Percentiles rank a stretch among this genome's conserved stretches.
Conservation (phyloP, 352 stramenopile genomes). For the Phytophthora ohioensis region DNA sequence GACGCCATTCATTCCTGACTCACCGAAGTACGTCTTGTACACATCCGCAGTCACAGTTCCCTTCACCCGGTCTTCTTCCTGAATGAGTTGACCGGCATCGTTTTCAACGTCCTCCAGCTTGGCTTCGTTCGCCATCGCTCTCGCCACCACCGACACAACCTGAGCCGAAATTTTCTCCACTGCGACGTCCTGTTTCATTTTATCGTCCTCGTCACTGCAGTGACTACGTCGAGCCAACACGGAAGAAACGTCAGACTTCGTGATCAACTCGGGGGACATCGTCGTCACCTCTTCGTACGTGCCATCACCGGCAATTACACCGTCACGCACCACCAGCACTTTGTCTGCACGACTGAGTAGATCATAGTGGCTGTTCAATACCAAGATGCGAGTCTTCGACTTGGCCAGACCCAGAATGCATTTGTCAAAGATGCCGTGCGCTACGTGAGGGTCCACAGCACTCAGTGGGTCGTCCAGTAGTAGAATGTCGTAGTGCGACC, state of each 20-base stretch:
- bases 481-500: constrained; percentile 87
- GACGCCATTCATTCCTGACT: constrained; percentile 28
- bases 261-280: constrained; percentile 22
- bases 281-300: constrained; percentile 25
- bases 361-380: constrained; percentile 60
- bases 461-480: constrained; percentile 91
- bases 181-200: too few species aligned
- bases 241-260: neutral
- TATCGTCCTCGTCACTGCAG: too few species aligned
- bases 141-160: too few species aligned
- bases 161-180: too few species aligned
- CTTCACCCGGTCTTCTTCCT: constrained; percentile 34
- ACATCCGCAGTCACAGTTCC: constrained; percentile 25
- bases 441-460: constrained; percentile 43
- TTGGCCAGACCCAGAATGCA: constrained; percentile 36
- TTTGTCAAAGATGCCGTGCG: constrained; percentile 45
- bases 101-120: constrained; percentile 5
- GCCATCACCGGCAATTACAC: constrained; percentile 35
- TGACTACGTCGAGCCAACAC: too few species aligned
- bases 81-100: constrained; percentile 10
- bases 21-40: constrained; percentile 39
- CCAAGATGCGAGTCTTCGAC: constrained; percentile 75
- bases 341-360: constrained; percentile 35
- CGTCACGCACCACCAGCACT: constrained; percentile 41
- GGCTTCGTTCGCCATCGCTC: neutral